Evolutionary conservation across 108 stramenopile genomes (phyloP).

Genomic region (Epithemia pelagica): DNA sequence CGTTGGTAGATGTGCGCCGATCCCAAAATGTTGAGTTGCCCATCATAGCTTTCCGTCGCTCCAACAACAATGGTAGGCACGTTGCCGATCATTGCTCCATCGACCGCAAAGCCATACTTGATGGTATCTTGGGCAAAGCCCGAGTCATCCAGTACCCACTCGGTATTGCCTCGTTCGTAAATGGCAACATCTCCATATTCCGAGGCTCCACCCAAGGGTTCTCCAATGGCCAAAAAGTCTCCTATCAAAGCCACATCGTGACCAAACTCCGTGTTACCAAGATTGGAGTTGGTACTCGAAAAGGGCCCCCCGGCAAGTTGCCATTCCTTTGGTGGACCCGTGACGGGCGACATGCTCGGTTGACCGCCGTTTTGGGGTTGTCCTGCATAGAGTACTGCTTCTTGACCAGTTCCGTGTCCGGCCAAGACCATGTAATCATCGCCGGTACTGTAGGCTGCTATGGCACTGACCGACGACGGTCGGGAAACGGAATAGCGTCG

Average conservation of each 20-base stretch:
- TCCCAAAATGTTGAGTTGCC: background rate
- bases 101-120: background rate
- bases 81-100: background rate
- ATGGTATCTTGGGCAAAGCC: background rate
- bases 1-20: background rate
- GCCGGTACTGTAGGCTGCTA: background rate
- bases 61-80: background rate
- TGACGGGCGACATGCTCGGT: background rate
- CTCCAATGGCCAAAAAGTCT: background rate
- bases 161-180: background rate
- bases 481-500: background rate
- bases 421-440: background rate
- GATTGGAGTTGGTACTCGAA: background rate
- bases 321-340: background rate
- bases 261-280: background rate
- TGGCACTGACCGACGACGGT: background rate
- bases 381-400: background rate
- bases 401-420: background rate
- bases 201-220: background rate
- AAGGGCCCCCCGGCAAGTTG: background rate
- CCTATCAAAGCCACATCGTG: background rate
- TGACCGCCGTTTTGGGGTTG: background rate
- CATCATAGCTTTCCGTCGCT: background rate
- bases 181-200: background rate
- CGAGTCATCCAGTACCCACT: background rate